A percentile compares a stretch with the other conserved stretches of the same genome.
Conservation (phyloP, 2,329 filamentous ascomycete genomes). For the Ustilaginoidea virens region DNA sequence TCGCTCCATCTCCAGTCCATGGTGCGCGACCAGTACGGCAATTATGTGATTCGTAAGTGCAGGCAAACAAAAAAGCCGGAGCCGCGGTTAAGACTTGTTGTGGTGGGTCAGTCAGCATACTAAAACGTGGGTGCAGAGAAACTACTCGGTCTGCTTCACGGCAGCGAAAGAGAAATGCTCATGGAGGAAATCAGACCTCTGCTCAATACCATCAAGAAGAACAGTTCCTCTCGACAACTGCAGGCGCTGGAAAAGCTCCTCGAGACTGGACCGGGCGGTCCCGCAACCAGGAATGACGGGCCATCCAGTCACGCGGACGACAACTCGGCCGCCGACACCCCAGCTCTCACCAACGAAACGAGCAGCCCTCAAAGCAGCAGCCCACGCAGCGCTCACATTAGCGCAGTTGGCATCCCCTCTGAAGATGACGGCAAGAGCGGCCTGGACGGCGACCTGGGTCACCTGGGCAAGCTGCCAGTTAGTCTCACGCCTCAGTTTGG, state of each 20-base stretch:
- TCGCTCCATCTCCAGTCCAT: slow-evolving; percentile 56
- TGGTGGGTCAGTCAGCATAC: no score
- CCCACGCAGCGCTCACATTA: slow-evolving; percentile 46
- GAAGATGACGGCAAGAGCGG: slow-evolving; percentile 14
- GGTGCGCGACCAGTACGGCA: slow-evolving; percentile 85
- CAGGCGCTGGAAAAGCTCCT: slow-evolving; percentile 20
- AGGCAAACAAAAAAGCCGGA: no score
- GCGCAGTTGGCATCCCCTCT: slow-evolving; percentile 28
- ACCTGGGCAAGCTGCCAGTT: slow-evolving; percentile 5
- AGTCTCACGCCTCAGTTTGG: slow-evolving; percentile 11
- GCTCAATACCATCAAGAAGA: slow-evolving; percentile 46
- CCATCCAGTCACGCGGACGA: slow-evolving; percentile 28
- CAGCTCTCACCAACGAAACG: slow-evolving; percentile 50
- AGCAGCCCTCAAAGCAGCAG: slow-evolving; percentile 55
- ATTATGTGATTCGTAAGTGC: slow-evolving; percentile 85
- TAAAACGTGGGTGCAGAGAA: slow-evolving; percentile 55
- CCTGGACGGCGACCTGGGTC: no score
- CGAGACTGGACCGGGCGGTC: slow-evolving; percentile 10
- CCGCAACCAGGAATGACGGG: slow-evolving; percentile 11
- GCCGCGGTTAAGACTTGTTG: no score
- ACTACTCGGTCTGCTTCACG: slow-evolving; percentile 49
- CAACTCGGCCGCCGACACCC: slow-evolving; percentile 44
- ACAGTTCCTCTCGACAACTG: slow-evolving; percentile 46
- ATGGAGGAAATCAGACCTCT: slow-evolving; percentile 48
- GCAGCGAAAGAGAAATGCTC: slow-evolving; percentile 41